These are phyloP conservation scores for Phoma sp. DNA, from an alignment of 2,329 filamentous ascomycete species.

Conservation along the genomic window DNA sequence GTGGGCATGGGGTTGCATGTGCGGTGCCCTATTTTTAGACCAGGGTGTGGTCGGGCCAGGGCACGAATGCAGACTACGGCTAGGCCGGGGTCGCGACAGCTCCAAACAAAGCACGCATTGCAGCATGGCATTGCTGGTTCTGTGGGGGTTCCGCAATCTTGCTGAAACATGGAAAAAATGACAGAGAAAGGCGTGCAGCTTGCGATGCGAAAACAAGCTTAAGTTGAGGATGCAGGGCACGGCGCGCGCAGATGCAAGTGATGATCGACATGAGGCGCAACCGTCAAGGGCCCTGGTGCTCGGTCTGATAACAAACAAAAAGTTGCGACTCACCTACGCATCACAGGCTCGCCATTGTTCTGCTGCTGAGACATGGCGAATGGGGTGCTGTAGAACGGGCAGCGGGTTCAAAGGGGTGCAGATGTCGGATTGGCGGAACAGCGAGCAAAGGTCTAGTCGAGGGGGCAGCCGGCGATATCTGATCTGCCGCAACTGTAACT, in stretches of 20 bases:
- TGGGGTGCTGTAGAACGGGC: constrained; percentile 3
- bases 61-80: constrained; percentile 48
- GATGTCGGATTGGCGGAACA: constrained; percentile 6
- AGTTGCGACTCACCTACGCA: constrained; percentile 65
- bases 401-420: not conserved
- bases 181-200: not conserved
- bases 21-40: constrained; percentile 46
- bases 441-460: not conserved
- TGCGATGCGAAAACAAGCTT: not conserved
- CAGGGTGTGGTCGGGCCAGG: constrained; percentile 41
- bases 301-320: constrained; percentile 4
- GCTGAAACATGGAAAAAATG: not conserved
- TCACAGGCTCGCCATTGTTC: constrained; percentile 59
- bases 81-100: constrained; percentile 28
- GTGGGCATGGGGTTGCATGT: constrained; percentile 41
- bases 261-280: constrained; percentile 1
- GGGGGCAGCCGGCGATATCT: constrained; percentile 1
- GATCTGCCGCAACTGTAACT: not conserved
- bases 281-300: constrained; percentile 2
- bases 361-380: constrained; percentile 44
- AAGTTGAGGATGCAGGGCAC: not conserved
- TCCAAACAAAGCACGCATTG: constrained; percentile 12
- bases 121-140: constrained; percentile 2
- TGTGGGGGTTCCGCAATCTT: not conserved
- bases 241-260: not conserved